A percentile compares a stretch with the other conserved stretches of the same genome.
These are phyloP conservation scores for Drechslerella dactyloides DNA, from an alignment of 2,329 filamentous ascomycete species.

Conservation along the genomic window DNA sequence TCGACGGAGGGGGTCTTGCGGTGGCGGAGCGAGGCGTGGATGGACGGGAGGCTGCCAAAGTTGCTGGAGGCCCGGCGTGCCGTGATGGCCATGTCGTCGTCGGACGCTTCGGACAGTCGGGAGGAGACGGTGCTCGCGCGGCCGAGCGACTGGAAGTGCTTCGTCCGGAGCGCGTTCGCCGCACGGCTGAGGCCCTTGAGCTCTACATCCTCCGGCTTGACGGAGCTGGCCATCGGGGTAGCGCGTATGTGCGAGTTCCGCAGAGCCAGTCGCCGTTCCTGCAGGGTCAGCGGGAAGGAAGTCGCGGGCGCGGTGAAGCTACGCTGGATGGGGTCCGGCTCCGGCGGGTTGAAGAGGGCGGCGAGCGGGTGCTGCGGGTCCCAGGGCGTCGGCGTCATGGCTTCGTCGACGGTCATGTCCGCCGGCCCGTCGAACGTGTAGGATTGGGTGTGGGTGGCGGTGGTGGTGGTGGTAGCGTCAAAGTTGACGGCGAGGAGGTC, in stretches of 20 bases:
- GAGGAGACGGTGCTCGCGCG: conserved; percentile 44
- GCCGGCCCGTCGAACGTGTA: conserved; percentile 12
- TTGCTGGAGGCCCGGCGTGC: conserved; percentile 32
- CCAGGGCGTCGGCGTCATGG: conserved; percentile 12
- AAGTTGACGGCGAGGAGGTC: conserved; percentile 14
- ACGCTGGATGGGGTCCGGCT: conserved; percentile 36
- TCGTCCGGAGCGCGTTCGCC: conserved; percentile 42
- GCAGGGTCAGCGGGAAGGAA: conserved; percentile 42
- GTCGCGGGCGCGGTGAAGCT: conserved; percentile 43
- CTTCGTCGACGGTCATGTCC: conserved; percentile 15
- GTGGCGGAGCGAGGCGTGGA: conserved; percentile 49
- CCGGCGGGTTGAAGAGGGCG: conserved; percentile 42
- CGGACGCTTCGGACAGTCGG: conserved; percentile 41
- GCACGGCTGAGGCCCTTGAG: conserved; percentile 34
- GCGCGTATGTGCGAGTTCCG: conserved; percentile 48
- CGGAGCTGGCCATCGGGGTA: conserved; percentile 44
- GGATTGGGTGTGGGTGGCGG: conserved; percentile 12
- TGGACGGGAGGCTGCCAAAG: conserved; percentile 43
- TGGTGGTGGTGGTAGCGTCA: neutral
- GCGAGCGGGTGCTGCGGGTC: conserved; percentile 36
- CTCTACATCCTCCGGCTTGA: conserved; percentile 33
- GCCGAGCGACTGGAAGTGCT: conserved; percentile 39
- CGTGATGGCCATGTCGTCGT: conserved; percentile 24
- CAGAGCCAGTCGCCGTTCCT: conserved; percentile 39
- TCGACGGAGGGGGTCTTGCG: conserved; percentile 47